Base-by-base conservation (phyloP, 768 basidiomycete species). In the Aureoboletus auriporus region DNA sequence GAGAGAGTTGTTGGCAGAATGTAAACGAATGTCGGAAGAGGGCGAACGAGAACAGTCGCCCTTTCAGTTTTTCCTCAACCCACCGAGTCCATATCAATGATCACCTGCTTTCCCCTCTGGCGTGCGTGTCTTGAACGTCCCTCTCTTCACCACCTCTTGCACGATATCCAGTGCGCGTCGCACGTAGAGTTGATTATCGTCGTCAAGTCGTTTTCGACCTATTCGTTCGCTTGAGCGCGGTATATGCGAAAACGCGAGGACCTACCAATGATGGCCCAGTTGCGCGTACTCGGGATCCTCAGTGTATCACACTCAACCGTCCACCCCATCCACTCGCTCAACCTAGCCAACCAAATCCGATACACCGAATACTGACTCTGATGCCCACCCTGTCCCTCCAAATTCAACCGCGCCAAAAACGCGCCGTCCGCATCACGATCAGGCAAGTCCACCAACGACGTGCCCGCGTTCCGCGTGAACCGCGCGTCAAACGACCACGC, bases 251-350 rank as follows among this genome's bases (percentile, higher is more conserved):
- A 46, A 30, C 8, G 13, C 2, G 35, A 5, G 26, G 17, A 74
- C 82, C 17, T 46, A 93, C 94, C 93, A 28, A 95, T 68, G 43
- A 96, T 77, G 0, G 86, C 89, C 92, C 93, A 96, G 61, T 93
- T 93, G 50, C 92, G 78, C 35, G 95, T 96, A 64, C 89, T 92
- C 1, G 94, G 94, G 11, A 98, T 94, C 51, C 95, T 74, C 55
- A 98, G 65, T 23, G 73, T 79, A 67, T 98, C 95, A 46, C 82
- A 82, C 66, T 96, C 94, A 11, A 93, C 75, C 51, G 79, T 73
- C 89, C 93, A 97, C 4, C 94, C 95, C 62, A 83, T 87, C 58
- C 80, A 70, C 48, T 79, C 57, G 37, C 83, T 85, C 51, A 90
- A 63, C 46, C 75, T 74, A 0, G 89, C 90, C 30, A 98, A 69